These are phyloP conservation scores for Candida vaughaniae DNA, from an alignment of 805 yeast species.

Conservation along the genomic window DNA sequence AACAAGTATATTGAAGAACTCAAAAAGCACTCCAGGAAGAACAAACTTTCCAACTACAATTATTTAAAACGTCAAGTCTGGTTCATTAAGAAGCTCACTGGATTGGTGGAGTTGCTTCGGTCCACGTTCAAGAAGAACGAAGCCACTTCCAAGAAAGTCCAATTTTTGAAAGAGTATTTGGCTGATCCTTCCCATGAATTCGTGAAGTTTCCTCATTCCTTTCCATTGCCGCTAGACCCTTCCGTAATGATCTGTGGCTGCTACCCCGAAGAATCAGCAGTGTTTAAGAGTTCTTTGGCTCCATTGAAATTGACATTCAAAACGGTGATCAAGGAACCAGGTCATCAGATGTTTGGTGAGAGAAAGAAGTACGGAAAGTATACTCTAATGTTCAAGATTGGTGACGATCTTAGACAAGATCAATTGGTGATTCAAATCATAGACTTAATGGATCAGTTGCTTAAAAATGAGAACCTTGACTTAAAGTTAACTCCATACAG, in stretches of 20 bases:
- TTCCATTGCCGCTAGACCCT: conserved; percentile 84
- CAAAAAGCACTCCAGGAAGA: conserved; percentile 24
- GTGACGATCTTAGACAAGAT: conserved; percentile 95
- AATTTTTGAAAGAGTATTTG: conserved; percentile 58
- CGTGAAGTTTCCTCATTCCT: conserved; percentile 46
- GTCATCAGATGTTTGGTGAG: conserved; percentile 31
- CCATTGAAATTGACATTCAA: conserved; percentile 83
- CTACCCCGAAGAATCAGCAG: conserved; percentile 74
- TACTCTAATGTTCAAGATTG: conserved; percentile 89
- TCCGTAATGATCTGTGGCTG: conserved; percentile 70
- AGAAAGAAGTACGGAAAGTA: conserved; percentile 47
- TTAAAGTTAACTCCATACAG: conserved; percentile 83
- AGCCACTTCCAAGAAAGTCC: conserved; percentile 72
- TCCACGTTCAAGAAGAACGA: conserved; percentile 56
- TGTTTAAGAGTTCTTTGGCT: conserved; percentile 86
- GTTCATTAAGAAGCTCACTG: conserved; percentile 63
- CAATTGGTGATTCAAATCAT: conserved; percentile 95
- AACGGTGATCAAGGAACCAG: conserved; percentile 37
- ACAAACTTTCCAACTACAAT: conserved; percentile 33
- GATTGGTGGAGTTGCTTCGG: conserved; percentile 64
- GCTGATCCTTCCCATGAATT: conserved; percentile 45
- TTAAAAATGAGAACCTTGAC: conserved; percentile 88
- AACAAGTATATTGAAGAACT: conserved; percentile 42
- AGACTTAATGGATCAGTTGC: conserved; percentile 81
- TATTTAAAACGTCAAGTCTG: conserved; percentile 61